Conservation (phyloP, 2,329 filamentous ascomycete species). For the Trichoderma sp. region DNA sequence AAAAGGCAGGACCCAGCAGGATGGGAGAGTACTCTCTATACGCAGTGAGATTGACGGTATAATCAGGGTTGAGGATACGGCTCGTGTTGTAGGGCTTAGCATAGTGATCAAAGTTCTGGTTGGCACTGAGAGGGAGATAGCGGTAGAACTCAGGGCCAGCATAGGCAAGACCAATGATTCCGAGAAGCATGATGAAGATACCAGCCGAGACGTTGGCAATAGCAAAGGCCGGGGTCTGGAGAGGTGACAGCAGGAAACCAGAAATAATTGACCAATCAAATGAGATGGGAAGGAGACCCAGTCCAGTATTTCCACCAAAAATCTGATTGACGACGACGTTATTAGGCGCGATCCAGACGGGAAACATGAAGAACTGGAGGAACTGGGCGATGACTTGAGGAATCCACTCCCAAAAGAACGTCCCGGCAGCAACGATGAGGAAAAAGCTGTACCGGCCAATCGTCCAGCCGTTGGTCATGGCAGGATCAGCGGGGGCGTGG, state of each 20-base stretch:
- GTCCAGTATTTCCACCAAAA: constrained; percentile 64
- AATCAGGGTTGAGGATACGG: constrained; percentile 56
- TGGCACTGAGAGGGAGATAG: constrained; percentile 61
- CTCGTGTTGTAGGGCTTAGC: constrained; percentile 59
- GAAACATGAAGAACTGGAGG: constrained; percentile 62
- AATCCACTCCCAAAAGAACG: constrained; percentile 63
- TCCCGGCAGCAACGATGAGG: constrained; percentile 52
- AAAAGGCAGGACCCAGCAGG: constrained; percentile 59
- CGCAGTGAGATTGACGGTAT: constrained; percentile 57
- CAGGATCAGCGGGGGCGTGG: constrained; percentile 56
- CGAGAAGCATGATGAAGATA: constrained; percentile 52
- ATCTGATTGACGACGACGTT: constrained; percentile 66
- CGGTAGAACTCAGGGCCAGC: constrained; percentile 55
- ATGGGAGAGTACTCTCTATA: constrained; percentile 63
- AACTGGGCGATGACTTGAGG: constrained; percentile 63
- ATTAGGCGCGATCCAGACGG: constrained; percentile 65
- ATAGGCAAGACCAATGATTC: constrained; percentile 59
- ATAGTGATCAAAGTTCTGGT: constrained; percentile 62
- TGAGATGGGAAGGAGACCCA: constrained; percentile 66
- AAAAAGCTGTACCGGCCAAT: constrained; percentile 63
- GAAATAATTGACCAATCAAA: constrained; percentile 68
- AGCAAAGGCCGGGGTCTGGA: constrained; percentile 64
- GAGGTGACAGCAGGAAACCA: constrained; percentile 59
- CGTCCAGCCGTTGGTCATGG: constrained; percentile 59
- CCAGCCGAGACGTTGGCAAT: constrained; percentile 62